Evolutionary conservation across 2,329 filamentous ascomycete species (phyloP).

Genomic region (Cladorrhinum sp.): DNA sequence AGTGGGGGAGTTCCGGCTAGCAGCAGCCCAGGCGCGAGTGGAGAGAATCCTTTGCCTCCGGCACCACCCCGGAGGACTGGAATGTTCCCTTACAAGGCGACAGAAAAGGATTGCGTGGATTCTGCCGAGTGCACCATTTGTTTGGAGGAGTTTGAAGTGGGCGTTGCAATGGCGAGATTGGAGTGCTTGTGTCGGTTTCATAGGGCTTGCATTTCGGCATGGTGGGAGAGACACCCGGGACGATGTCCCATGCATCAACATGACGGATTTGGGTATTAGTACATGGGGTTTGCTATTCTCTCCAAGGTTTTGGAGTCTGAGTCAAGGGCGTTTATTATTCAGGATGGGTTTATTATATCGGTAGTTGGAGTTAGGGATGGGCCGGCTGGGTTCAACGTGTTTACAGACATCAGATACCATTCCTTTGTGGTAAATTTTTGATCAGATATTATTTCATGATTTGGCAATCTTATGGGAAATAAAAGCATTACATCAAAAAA

Average conservation of each 20-base stretch:
- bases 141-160: slow-evolving; percentile 62
- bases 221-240: slow-evolving; percentile 61
- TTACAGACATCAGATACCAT: slow-evolving; percentile 13
- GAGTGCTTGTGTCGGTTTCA: slow-evolving; percentile 67
- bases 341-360: neutral
- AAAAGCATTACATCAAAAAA: neutral
- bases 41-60: slow-evolving; percentile 27
- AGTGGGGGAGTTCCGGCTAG: slow-evolving; percentile 31
- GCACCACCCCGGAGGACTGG: slow-evolving; percentile 49
- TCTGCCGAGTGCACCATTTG: slow-evolving; percentile 67
- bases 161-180: slow-evolving; percentile 60
- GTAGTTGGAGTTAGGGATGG: neutral
- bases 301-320: neutral
- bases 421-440: neutral
- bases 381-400: neutral
- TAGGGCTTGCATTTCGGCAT: slow-evolving; percentile 56
- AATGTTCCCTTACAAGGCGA: slow-evolving; percentile 62
- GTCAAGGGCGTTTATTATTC: neutral
- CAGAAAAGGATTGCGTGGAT: slow-evolving; percentile 67
- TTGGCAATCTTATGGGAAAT: neutral
- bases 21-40: slow-evolving; percentile 25
- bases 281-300: neutral
- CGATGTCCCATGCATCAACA: slow-evolving; percentile 66
- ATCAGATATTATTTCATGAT: neutral
- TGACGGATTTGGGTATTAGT: slow-evolving; percentile 53